Percentiles rank a stretch among this genome's conserved stretches.
These are phyloP conservation scores for Cystobasidium onofrii DNA, from an alignment of 768 basidiomycete genomes.

Conservation along the genomic window DNA sequence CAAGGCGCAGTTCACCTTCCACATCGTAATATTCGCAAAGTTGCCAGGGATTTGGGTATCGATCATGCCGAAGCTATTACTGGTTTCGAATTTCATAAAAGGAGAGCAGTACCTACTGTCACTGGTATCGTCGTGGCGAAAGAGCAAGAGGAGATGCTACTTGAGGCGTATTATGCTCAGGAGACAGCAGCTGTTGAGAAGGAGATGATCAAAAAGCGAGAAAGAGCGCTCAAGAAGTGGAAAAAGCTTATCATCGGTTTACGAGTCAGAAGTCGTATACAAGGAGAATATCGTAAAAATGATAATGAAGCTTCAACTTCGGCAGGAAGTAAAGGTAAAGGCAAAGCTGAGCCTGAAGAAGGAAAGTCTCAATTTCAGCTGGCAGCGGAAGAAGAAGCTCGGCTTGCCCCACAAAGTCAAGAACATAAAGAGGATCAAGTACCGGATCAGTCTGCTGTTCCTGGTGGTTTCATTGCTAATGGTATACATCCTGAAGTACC, in stretches of 20 bases:
- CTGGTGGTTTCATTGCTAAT: conserved; percentile 7
- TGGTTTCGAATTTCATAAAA: conserved; percentile 92
- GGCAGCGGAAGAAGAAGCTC: neutral
- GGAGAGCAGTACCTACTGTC: conserved; percentile 72
- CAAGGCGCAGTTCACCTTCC: conserved; percentile 76
- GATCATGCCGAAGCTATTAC: conserved; percentile 92
- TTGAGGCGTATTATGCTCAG: conserved; percentile 83
- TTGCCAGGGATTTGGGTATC: conserved; percentile 75
- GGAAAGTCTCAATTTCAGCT: conserved; percentile 6
- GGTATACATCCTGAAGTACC: conserved; percentile 1
- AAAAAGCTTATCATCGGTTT: conserved; percentile 76
- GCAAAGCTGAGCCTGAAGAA: neutral
- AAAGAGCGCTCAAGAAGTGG: conserved; percentile 80
- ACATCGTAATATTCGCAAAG: conserved; percentile 61
- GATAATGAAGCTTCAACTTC: neutral
- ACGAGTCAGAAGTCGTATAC: conserved; percentile 60
- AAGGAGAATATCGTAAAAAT: conserved; percentile 24
- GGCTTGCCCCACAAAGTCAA: neutral
- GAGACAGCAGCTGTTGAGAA: conserved; percentile 70
- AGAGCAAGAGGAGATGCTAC: conserved; percentile 63
- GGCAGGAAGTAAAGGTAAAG: neutral
- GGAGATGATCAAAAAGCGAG: conserved; percentile 64
- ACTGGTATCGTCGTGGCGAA: conserved; percentile 77
- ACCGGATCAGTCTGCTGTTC: neutral
- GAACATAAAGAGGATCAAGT: neutral